Evolutionary conservation across 179 eudicot genomes (phyloP).

Genomic region (Patellifolia procumbens): DNA sequence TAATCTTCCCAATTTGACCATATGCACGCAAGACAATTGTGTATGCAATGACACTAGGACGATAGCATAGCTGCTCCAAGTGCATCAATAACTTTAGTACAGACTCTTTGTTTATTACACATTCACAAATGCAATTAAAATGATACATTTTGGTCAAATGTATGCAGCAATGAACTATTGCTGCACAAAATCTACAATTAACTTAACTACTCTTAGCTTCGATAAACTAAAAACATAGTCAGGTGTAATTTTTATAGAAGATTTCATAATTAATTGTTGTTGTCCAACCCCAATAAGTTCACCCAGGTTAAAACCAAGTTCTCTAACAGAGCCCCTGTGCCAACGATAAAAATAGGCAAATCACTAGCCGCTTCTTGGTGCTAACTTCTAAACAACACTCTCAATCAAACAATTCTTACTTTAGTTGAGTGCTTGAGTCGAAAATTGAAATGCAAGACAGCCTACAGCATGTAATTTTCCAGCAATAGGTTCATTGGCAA

Average conservation of each 20-base stretch:
- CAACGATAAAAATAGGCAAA: background rate
- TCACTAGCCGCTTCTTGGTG: background rate
- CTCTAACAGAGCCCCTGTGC: background rate
- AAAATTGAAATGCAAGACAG: conserved; percentile 9
- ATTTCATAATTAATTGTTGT: background rate
- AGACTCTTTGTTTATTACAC: conserved; percentile 6
- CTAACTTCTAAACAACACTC: background rate
- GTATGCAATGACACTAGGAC: conserved; percentile 78
- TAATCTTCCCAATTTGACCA: conserved; percentile 91
- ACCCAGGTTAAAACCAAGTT: background rate
- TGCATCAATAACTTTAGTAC: conserved; percentile 36
- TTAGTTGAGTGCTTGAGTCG: too few relatives aligned
- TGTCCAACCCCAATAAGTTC: background rate
- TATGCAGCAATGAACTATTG: background rate
- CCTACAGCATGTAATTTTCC: conserved; percentile 16
- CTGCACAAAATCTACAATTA: background rate
- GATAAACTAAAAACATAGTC: background rate
- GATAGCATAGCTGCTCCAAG: conserved; percentile 79
- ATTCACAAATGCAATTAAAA: background rate
- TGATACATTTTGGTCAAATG: background rate
- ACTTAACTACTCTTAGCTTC: background rate
- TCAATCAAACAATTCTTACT: background rate
- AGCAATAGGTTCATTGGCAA: background rate
- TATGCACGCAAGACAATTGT: conserved; percentile 83
- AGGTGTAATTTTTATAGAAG: background rate